These are phyloP conservation scores for Echinochloa phyllopogon DNA, from an alignment of 176 grass and related monocot species.

Conservation along the genomic window DNA sequence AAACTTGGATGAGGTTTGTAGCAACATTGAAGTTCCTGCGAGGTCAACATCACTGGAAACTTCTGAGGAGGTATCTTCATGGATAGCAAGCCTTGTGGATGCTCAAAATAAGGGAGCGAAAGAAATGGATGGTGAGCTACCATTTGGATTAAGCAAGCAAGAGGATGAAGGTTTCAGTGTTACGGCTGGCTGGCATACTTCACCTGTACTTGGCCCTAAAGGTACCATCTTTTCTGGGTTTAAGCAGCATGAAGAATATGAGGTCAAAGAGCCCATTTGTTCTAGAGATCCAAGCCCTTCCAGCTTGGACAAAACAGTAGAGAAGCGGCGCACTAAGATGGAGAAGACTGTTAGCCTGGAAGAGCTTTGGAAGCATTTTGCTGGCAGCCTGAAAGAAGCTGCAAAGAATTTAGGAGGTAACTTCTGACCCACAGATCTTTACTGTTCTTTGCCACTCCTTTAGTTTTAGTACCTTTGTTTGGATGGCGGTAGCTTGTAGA, in stretches of 20 bases:
- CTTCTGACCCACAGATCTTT: conserved; percentile 15
- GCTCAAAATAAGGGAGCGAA: conserved; percentile 53
- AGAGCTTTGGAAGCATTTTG: conserved; percentile 90
- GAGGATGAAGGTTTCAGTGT: conserved; percentile 75
- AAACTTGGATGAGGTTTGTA: conserved; percentile 43
- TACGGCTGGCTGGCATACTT: conserved; percentile 58
- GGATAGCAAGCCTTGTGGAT: conserved; percentile 61
- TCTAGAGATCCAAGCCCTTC: conserved; percentile 47
- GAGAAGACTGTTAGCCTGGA: conserved; percentile 81
- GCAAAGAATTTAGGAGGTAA: conserved; percentile 97
- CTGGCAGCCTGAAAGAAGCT: conserved; percentile 98
- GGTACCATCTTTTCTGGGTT: conserved; percentile 57
- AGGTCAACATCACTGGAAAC: conserved; percentile 37
- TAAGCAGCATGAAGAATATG: conserved; percentile 49
- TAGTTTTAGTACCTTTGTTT: not conserved
- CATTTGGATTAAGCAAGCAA: conserved; percentile 58
- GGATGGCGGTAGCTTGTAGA: conserved; percentile 17
- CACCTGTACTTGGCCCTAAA: conserved; percentile 42
- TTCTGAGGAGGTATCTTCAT: conserved; percentile 57
- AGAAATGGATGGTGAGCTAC: conserved; percentile 35
- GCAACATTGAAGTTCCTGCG: conserved; percentile 35
- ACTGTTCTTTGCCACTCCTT: not conserved
- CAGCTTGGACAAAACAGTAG: conserved; percentile 52
- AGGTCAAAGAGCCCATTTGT: conserved; percentile 48
- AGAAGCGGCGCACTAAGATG: conserved; percentile 76